These are phyloP conservation scores for Cantharellus cinnabarinus DNA, from an alignment of 768 basidiomycete genomes.

Conservation along the genomic window DNA sequence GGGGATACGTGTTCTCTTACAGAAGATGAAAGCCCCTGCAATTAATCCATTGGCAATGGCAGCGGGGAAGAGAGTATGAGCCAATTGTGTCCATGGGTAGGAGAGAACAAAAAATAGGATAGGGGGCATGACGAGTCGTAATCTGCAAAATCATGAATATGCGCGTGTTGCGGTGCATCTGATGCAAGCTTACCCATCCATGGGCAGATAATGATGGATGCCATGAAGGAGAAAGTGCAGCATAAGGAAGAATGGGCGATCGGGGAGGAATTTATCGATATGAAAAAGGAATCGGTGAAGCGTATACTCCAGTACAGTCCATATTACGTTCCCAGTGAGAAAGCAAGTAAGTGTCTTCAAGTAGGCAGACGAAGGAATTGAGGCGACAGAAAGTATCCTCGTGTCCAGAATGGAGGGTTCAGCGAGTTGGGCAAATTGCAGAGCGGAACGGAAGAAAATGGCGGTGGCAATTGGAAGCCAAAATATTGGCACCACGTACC, in stretches of 20 bases:
- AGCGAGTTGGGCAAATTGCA: conserved; percentile 57
- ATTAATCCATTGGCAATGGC: conserved; percentile 84
- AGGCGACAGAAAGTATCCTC: conserved; percentile 16
- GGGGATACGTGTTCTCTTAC: conserved; percentile 3
- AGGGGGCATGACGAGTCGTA: conserved; percentile 96
- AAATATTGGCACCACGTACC: conserved; percentile 82
- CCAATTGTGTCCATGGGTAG: conserved; percentile 72
- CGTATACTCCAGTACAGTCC: conserved; percentile 85
- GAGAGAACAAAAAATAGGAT: conserved; percentile 55
- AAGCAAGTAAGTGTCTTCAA: conserved; percentile 46
- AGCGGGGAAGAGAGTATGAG: conserved; percentile 59
- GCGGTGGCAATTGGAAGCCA: conserved; percentile 79
- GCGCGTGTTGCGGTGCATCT: neutral
- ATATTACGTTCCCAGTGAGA: conserved; percentile 67
- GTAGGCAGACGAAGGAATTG: conserved; percentile 32
- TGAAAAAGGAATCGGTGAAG: conserved; percentile 97
- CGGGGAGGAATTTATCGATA: conserved; percentile 71
- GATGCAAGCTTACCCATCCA: conserved; percentile 50
- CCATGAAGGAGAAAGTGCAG: conserved; percentile 89
- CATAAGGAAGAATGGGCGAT: conserved; percentile 54
- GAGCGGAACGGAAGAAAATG: conserved; percentile 59
- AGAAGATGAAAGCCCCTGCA: conserved; percentile 49
- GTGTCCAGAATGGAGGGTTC: conserved; percentile 29
- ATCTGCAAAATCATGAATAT: conserved; percentile 19
- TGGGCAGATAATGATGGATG: conserved; percentile 92